Percentiles rank a stretch among this genome's conserved stretches.
Evolutionary conservation across 805 yeast species (phyloP).

Genomic region (Wickerhamomyces silvicola): DNA sequence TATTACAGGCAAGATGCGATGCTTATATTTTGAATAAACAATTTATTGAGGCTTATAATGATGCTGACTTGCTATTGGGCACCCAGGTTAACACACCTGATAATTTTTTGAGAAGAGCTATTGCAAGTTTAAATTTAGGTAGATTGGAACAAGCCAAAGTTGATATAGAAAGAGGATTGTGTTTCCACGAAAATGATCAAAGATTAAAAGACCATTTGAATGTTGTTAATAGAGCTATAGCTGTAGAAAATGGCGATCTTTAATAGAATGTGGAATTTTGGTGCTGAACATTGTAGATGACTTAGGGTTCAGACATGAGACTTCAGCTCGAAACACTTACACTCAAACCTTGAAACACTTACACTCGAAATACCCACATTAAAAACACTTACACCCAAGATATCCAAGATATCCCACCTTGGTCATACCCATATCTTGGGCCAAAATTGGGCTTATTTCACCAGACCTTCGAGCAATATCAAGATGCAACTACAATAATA

Average conservation of each 20-base stretch:
- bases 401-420: too few relatives aligned
- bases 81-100: slow-evolving; percentile 44
- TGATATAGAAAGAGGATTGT: slow-evolving; percentile 67
- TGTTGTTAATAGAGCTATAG: slow-evolving; percentile 40
- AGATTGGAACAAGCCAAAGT: slow-evolving; percentile 56
- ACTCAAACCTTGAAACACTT: too few relatives aligned
- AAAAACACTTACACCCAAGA: too few relatives aligned
- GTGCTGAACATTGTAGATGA: neutral
- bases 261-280: neutral
- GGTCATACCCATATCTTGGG: too few relatives aligned
- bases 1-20: slow-evolving; percentile 67
- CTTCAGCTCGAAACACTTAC: too few relatives aligned
- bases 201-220: slow-evolving; percentile 43
- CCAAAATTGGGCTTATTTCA: too few relatives aligned
- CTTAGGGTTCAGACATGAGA: too few relatives aligned
- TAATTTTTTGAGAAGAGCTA: slow-evolving; percentile 65
- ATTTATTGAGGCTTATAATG: slow-evolving; percentile 56
- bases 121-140: slow-evolving; percentile 55
- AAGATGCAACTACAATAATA: too few relatives aligned
- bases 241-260: slow-evolving; percentile 53
- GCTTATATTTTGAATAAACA: slow-evolving; percentile 51
- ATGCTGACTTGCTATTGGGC: slow-evolving; percentile 42
- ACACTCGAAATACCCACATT: too few relatives aligned
- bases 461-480: too few relatives aligned
- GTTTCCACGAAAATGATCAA: slow-evolving; percentile 50